phyloP scores from a whole-genome alignment of 202 grass and related monocot species.

The Saccharum hybrid region DNA sequence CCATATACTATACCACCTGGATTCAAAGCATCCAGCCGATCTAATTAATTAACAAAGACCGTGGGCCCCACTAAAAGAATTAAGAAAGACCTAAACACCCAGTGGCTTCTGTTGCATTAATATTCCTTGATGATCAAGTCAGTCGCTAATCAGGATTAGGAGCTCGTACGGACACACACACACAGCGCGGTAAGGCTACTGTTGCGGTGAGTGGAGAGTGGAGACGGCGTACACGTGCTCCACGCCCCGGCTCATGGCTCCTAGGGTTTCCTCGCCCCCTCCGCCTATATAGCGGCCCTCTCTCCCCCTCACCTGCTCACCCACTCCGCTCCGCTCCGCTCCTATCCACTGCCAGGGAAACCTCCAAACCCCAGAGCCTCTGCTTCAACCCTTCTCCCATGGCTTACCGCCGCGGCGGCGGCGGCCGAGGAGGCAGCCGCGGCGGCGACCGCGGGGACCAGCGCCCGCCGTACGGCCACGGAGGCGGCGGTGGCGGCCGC shows the following conservation, averaged over 20 bases:
- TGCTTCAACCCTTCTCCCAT: constrained; percentile 21
- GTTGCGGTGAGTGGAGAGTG: not conserved
- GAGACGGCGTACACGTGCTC: not conserved
- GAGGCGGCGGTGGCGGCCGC: not conserved
- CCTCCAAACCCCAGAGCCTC: constrained; percentile 1
- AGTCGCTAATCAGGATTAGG: not conserved
- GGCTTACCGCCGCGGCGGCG: constrained; percentile 29
- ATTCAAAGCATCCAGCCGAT: not conserved
- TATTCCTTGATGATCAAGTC: not conserved
- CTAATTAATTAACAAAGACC: constrained; percentile 10
- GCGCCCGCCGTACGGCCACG: not conserved
- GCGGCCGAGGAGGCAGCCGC: constrained; percentile 6
- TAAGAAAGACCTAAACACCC: not conserved
- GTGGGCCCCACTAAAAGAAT: not conserved
- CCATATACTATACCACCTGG: no score
- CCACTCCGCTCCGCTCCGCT: not conserved
- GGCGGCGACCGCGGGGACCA: constrained; percentile 13
- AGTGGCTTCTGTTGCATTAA: not conserved
- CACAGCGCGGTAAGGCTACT: constrained; percentile 2
- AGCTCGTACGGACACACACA: not conserved
- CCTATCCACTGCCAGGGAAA: not conserved
- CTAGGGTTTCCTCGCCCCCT: constrained; percentile 18
- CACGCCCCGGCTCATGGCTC: not conserved
- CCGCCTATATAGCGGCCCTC: constrained; percentile 1
- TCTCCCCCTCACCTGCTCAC: not conserved